phyloP scores from a whole-genome alignment of 495 filamentous ascomycete species.

The Xylaria telfairii region DNA sequence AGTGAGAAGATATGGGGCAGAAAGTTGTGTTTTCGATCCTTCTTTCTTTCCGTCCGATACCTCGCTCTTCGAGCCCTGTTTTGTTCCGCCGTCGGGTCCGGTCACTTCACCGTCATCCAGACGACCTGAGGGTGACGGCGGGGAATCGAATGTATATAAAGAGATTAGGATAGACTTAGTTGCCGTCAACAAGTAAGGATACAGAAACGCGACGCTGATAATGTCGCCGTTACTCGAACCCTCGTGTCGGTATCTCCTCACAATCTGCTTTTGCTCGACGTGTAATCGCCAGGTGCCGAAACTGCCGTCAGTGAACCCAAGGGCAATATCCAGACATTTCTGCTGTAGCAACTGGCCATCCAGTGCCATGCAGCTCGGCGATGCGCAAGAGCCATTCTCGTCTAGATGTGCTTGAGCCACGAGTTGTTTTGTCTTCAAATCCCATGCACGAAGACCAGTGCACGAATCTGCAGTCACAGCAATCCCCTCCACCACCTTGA shows the following conservation, averaged over 20 bases:
- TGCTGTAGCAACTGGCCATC: slow-evolving; percentile 52
- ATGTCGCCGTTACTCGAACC: slow-evolving; percentile 67
- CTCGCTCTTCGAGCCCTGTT: slow-evolving; percentile 10
- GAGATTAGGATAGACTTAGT: slow-evolving; percentile 74
- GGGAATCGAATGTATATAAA: slow-evolving; percentile 67
- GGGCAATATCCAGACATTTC: slow-evolving; percentile 56
- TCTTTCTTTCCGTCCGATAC: background rate
- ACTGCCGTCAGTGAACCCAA: slow-evolving; percentile 80
- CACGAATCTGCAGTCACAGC: slow-evolving; percentile 77
- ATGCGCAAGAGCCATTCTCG: slow-evolving; percentile 28
- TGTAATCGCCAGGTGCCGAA: slow-evolving; percentile 73
- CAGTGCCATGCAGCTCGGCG: slow-evolving; percentile 73
- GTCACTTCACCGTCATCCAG: background rate
- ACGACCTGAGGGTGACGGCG: slow-evolving; percentile 14
- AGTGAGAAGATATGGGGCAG: slow-evolving; percentile 66
- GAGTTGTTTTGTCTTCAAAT: slow-evolving; percentile 64
- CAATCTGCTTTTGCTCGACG: slow-evolving; percentile 48
- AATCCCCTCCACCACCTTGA: slow-evolving; percentile 74
- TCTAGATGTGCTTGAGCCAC: slow-evolving; percentile 54
- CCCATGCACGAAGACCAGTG: slow-evolving; percentile 79
- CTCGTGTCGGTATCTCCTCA: slow-evolving; percentile 59
- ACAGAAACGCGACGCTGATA: slow-evolving; percentile 74
- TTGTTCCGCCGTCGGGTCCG: slow-evolving; percentile 5
- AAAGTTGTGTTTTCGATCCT: slow-evolving; percentile 16
- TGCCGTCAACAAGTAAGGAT: slow-evolving; percentile 80